phyloP scores from a whole-genome alignment of 2,329 filamentous ascomycete species.

The Leptographium radiaticola region DNA sequence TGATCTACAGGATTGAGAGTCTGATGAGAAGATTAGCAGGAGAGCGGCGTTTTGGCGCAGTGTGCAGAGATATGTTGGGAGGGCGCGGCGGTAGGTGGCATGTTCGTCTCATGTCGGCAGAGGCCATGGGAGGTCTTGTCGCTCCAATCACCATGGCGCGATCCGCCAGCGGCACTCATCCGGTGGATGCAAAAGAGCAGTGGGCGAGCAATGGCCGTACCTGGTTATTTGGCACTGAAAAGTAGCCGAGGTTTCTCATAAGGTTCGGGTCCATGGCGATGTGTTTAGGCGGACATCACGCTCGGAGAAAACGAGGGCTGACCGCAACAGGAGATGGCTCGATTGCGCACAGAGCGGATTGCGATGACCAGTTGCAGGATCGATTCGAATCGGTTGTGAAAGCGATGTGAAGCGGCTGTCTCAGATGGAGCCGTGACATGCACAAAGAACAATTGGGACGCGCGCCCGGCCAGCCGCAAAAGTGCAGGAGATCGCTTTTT shows the following conservation, averaged over 20 bases:
- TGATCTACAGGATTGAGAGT: constrained; percentile 22
- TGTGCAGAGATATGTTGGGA: not conserved
- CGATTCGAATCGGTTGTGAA: not conserved
- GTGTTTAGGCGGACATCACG: constrained; percentile 17
- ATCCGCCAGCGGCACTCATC: not conserved
- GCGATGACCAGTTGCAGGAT: not conserved
- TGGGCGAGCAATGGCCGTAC: constrained; percentile 12
- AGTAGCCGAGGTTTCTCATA: constrained; percentile 25
- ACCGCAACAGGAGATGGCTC: not conserved
- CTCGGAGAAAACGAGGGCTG: not conserved
- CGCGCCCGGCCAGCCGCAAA: not conserved
- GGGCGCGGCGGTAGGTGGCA: not conserved
- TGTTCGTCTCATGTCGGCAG: constrained; percentile 2
- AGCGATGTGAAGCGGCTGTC: not conserved
- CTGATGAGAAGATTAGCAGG: constrained; percentile 15
- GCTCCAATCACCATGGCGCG: not conserved
- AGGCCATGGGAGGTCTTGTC: not conserved
- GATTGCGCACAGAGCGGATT: not conserved
- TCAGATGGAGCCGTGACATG: not conserved
- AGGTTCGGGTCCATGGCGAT: constrained; percentile 23
- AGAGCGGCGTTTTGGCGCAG: not conserved
- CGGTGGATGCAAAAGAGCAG: not conserved
- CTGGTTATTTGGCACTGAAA: constrained; percentile 25
- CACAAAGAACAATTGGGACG: not conserved
- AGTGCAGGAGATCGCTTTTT: not conserved